These are phyloP conservation scores for Blastomyces parvus DNA, from an alignment of 2,329 filamentous ascomycete species.

Conservation along the genomic window DNA sequence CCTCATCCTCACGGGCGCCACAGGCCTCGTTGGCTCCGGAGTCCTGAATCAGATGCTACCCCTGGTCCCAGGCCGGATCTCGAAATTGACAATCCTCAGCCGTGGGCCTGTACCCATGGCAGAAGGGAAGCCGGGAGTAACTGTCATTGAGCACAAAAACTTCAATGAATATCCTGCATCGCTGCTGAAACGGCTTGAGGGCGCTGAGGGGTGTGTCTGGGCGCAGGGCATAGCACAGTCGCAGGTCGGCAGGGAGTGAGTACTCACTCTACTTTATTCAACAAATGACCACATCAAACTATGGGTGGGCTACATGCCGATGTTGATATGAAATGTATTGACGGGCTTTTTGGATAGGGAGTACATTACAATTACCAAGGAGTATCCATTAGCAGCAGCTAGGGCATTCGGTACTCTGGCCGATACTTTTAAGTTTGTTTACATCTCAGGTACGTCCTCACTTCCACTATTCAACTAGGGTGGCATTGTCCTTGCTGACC, in stretches of 20 bases:
- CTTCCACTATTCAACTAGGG: constrained; percentile 27
- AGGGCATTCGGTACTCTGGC: constrained; percentile 48
- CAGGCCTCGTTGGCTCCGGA: too few species aligned
- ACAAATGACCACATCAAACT: too few species aligned
- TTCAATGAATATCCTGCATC: constrained; percentile 51
- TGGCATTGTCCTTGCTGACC: not conserved
- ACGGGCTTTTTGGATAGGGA: constrained; percentile 32
- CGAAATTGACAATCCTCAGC: constrained; percentile 58
- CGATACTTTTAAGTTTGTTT: constrained; percentile 58
- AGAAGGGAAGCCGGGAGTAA: constrained; percentile 42
- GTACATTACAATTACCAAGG: constrained; percentile 59
- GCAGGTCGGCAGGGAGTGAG: constrained; percentile 50
- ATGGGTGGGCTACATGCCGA: too few species aligned
- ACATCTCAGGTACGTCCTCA: constrained; percentile 50
- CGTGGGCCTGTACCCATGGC: constrained; percentile 56
- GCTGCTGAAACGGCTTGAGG: constrained; percentile 51
- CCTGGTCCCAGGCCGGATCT: constrained; percentile 44
- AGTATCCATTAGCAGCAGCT: constrained; percentile 56
- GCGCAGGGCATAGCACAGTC: constrained; percentile 58
- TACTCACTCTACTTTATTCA: too few species aligned
- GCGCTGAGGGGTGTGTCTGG: constrained; percentile 63
- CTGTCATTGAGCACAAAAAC: constrained; percentile 59
- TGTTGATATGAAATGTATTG: not conserved
- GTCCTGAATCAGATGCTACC: too few species aligned
- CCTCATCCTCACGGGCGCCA: constrained; percentile 60